A percentile compares a stretch with the other conserved stretches of the same genome.
Evolutionary conservation across 257 asterid genomes (phyloP).

Genomic region (Forsythia suspensa): DNA sequence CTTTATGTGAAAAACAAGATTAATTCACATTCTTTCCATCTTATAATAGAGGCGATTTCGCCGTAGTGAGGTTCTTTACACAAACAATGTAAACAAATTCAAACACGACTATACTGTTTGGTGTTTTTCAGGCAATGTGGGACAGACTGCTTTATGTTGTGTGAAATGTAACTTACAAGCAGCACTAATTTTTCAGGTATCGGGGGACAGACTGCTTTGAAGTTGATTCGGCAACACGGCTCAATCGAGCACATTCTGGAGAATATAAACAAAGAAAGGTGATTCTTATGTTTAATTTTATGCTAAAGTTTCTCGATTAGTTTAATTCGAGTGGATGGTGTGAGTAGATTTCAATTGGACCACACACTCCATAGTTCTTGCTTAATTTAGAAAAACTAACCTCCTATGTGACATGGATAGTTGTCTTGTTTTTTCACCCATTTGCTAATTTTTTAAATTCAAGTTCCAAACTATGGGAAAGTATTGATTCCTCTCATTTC

Average conservation of each 20-base stretch:
- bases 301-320: constrained; percentile 5
- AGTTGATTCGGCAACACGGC: constrained; percentile 93
- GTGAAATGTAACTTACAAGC: neutral
- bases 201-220: constrained; percentile 93
- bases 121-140: neutral
- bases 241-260: constrained; percentile 82
- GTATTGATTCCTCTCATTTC: neutral
- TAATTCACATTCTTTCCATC: neutral
- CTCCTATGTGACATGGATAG: neutral
- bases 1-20: neutral
- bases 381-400: neutral
- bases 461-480: neutral
- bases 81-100: neutral
- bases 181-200: constrained; percentile 55
- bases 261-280: constrained; percentile 96
- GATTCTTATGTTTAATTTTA: constrained; percentile 18
- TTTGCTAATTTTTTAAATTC: neutral
- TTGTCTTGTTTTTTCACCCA: neutral
- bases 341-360: neutral
- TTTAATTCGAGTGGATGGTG: neutral
- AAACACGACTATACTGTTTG: neutral
- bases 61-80: neutral
- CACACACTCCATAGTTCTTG: neutral
- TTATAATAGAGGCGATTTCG: neutral
- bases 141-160: neutral